These are phyloP conservation scores for Selenicereus undatus DNA, from an alignment of 148 eudicot genomes.

Conservation along the genomic window DNA sequence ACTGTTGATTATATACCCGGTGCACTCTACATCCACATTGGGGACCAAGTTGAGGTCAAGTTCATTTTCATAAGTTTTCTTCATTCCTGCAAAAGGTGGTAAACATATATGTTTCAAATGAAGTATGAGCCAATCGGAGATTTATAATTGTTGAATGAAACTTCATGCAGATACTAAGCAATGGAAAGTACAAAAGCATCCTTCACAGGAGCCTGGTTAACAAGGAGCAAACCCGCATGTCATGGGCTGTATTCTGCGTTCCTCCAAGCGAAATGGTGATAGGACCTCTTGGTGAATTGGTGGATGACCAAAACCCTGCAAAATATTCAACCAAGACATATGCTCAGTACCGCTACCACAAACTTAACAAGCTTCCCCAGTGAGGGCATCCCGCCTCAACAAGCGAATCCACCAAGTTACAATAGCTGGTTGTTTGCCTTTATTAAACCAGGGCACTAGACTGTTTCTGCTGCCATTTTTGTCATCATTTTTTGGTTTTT, in stretches of 20 bases:
- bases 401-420: not conserved
- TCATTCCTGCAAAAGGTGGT: not conserved
- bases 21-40: slow-evolving; percentile 41
- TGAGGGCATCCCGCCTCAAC: slow-evolving; percentile 1
- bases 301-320: slow-evolving; percentile 27
- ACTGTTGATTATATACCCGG: slow-evolving; percentile 35
- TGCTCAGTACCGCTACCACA: slow-evolving; percentile 38
- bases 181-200: slow-evolving; percentile 51
- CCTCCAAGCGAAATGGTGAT: slow-evolving; percentile 34
- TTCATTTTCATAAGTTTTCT: not conserved
- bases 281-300: slow-evolving; percentile 34
- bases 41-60: slow-evolving; percentile 41
- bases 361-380: slow-evolving; percentile 45
- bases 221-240: slow-evolving; percentile 41
- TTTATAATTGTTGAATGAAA: not conserved
- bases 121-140: not conserved
- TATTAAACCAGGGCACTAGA: not conserved
- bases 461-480: not conserved
- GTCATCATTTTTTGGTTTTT: not conserved
- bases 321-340: slow-evolving; percentile 38
- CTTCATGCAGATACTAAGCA: slow-evolving; percentile 37
- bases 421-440: not conserved
- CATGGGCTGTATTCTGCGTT: slow-evolving; percentile 46
- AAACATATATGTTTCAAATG: too few species aligned
- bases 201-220: slow-evolving; percentile 46